Conservation (phyloP, 768 basidiomycete species). For the Ramaria sp. region DNA sequence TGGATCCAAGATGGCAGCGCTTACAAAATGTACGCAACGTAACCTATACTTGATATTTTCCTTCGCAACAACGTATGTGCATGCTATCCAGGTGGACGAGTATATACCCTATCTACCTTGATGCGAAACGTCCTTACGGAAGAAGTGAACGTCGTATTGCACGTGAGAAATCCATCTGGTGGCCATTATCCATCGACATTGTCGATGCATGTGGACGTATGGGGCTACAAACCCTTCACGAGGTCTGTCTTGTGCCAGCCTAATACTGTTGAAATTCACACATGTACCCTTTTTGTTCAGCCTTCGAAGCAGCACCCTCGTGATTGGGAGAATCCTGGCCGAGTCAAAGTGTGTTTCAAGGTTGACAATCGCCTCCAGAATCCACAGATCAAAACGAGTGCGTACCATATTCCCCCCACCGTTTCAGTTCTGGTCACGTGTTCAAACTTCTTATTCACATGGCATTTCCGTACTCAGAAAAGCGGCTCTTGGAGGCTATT, state of each 20-base stretch:
- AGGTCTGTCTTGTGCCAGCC: slow-evolving; percentile 32
- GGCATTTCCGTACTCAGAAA: slow-evolving; percentile 38
- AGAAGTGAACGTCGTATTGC: slow-evolving; percentile 75
- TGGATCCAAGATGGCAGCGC: slow-evolving; percentile 8
- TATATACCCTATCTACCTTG: slow-evolving; percentile 94
- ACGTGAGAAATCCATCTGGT: slow-evolving; percentile 76
- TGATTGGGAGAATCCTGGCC: slow-evolving; percentile 97
- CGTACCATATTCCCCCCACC: slow-evolving; percentile 14
- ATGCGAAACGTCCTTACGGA: slow-evolving; percentile 84
- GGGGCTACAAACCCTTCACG: slow-evolving; percentile 73
- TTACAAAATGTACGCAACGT: slow-evolving; percentile 4
- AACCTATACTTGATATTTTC: neutral
- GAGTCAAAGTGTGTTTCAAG: slow-evolving; percentile 90
- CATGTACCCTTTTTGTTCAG: neutral
- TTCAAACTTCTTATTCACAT: no score
- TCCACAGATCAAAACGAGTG: slow-evolving; percentile 64
- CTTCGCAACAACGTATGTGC: neutral
- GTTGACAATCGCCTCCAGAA: slow-evolving; percentile 62
- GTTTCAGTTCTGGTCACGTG: no score
- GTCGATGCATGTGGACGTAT: slow-evolving; percentile 71
- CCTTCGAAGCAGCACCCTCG: slow-evolving; percentile 76
- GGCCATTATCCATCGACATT: slow-evolving; percentile 91
- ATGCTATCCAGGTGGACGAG: slow-evolving; percentile 68
- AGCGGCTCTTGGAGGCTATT: slow-evolving; percentile 67
- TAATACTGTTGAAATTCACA: slow-evolving; percentile 10